Conservation (phyloP, 768 basidiomycete species). For the Antrodiella citrinella region DNA sequence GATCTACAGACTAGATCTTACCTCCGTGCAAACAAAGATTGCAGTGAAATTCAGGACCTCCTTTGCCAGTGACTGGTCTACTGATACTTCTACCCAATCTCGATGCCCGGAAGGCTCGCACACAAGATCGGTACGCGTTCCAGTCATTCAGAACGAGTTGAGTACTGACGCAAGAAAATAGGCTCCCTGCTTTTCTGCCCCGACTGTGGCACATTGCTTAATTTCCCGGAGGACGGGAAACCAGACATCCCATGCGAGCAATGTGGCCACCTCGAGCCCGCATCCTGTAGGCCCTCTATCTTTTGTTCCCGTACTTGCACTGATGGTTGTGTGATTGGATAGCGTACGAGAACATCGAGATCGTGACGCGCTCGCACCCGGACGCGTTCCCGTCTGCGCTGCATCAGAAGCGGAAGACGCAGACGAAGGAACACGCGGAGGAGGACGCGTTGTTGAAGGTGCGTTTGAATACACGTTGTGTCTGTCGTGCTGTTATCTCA, state of each 20-base stretch:
- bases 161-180: slow-evolving; percentile 16
- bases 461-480: slow-evolving; percentile 12
- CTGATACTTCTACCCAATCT: too few species aligned
- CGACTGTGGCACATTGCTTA: slow-evolving; percentile 82
- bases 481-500: not conserved
- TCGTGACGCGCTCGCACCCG: slow-evolving; percentile 84
- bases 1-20: too few species aligned
- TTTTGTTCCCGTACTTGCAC: not conserved
- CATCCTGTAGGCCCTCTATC: slow-evolving; percentile 85
- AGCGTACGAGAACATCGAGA: slow-evolving; percentile 92
- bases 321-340: not conserved
- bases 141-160: not conserved
- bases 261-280: slow-evolving; percentile 81
- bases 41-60: too few species aligned
- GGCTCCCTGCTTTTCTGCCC: slow-evolving; percentile 95
- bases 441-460: slow-evolving; percentile 61
- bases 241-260: slow-evolving; percentile 78
- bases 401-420: slow-evolving; percentile 81
- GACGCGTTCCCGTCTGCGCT: slow-evolving; percentile 91
- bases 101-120: not conserved
- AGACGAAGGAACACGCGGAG: slow-evolving; percentile 70
- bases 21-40: too few species aligned
- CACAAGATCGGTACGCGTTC: not conserved
- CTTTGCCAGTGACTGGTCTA: too few species aligned
- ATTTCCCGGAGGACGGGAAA: slow-evolving; percentile 70